These are phyloP conservation scores for Penicillium digitatum DNA, from an alignment of 2,329 filamentous ascomycete genomes.

Conservation along the genomic window DNA sequence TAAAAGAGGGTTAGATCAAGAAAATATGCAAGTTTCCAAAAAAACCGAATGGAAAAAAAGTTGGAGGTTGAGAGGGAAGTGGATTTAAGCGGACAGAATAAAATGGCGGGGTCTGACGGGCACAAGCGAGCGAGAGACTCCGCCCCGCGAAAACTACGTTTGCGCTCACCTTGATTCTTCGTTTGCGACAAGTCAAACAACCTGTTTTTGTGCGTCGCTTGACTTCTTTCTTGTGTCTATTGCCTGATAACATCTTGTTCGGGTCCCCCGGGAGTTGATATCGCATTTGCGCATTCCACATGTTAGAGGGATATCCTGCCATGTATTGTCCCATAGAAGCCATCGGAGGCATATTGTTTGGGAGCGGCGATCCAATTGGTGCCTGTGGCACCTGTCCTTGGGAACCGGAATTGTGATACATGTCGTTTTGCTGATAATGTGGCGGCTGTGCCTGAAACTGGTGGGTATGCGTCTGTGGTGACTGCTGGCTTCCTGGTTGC, in stretches of 20 bases:
- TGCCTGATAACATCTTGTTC: conserved; percentile 57
- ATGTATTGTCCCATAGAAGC: conserved; percentile 55
- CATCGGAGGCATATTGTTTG: conserved; percentile 46
- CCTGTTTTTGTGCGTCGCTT: conserved; percentile 71
- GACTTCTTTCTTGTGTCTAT: conserved; percentile 66
- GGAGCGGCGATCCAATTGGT: conserved; percentile 52
- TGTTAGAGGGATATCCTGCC: conserved; percentile 38
- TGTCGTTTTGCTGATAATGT: conserved; percentile 31
- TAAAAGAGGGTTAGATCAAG: conserved; percentile 38
- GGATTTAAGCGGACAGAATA: conserved; percentile 21
- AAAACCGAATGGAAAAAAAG: conserved; percentile 6
- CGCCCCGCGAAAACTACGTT: conserved; percentile 19
- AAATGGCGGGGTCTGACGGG: conserved; percentile 28
- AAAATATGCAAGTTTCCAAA: conserved; percentile 5
- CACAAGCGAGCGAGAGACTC: conserved; percentile 27
- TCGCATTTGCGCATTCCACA: conserved; percentile 48
- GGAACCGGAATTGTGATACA: conserved; percentile 30
- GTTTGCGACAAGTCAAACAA: conserved; percentile 62
- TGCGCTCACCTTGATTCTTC: conserved; percentile 65
- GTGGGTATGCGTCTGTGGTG: conserved; percentile 25
- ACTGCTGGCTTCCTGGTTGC: conserved; percentile 41
- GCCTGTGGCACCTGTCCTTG: conserved; percentile 37
- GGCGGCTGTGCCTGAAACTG: conserved; percentile 29
- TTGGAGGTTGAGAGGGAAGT: conserved; percentile 11
- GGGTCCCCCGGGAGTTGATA: conserved; percentile 49